Conservation (phyloP, 176 grass and related monocot genomes). For the Pontederia paniculata region DNA sequence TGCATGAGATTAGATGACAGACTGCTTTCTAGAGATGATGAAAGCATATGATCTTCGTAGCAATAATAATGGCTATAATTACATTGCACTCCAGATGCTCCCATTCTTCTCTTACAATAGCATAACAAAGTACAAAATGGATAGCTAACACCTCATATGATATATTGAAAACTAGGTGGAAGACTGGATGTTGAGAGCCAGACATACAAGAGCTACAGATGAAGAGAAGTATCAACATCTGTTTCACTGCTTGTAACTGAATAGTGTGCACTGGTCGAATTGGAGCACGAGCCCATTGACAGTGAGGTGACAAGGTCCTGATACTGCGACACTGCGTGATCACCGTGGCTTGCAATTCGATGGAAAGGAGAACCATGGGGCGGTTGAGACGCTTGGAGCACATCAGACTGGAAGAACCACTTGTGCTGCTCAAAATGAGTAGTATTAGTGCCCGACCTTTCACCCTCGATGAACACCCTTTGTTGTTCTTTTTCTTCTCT, state of each 20-base stretch:
- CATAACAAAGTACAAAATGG: too few relatives aligned
- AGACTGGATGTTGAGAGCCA: too few relatives aligned
- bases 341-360: slow-evolving; percentile 8
- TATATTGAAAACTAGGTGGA: too few relatives aligned
- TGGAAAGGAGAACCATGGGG: slow-evolving; percentile 24
- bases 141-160: too few relatives aligned
- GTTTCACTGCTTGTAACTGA: slow-evolving; percentile 19
- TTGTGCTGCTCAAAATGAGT: background rate
- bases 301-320: slow-evolving; percentile 22
- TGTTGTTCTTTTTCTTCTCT: slow-evolving; percentile 58
- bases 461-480: slow-evolving; percentile 24
- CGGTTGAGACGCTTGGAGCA: slow-evolving; percentile 15
- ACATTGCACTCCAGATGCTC: too few relatives aligned
- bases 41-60: too few relatives aligned
- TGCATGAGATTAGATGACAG: too few relatives aligned
- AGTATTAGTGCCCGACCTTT: background rate
- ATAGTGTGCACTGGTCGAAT: slow-evolving; percentile 26
- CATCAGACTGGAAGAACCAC: slow-evolving; percentile 14
- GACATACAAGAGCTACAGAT: too few relatives aligned
- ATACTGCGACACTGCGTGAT: slow-evolving; percentile 23
- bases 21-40: too few relatives aligned
- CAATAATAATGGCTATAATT: too few relatives aligned
- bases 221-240: slow-evolving; percentile 6
- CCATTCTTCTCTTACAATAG: too few relatives aligned
- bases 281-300: slow-evolving; percentile 13